These are phyloP conservation scores for Pseudocercospora crystallina DNA, from an alignment of 2,329 filamentous ascomycete genomes.

Conservation along the genomic window DNA sequence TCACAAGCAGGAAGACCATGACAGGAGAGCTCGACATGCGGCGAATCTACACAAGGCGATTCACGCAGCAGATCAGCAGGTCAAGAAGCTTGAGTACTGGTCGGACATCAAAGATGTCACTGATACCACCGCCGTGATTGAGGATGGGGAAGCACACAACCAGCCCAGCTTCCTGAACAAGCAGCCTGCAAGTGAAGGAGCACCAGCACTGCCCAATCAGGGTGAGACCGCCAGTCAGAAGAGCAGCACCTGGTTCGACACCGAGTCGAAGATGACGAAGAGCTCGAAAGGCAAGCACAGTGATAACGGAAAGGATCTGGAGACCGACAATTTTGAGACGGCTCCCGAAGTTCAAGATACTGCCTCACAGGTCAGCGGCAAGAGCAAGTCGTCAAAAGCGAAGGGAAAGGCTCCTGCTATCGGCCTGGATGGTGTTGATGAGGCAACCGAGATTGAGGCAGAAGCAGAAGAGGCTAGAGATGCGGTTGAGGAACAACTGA, in stretches of 20 bases:
- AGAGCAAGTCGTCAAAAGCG: constrained; percentile 12
- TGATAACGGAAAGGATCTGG: constrained; percentile 13
- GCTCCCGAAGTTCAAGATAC: constrained; percentile 17
- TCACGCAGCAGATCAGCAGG: constrained; percentile 74
- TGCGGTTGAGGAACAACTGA: constrained; percentile 10
- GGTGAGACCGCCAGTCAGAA: constrained; percentile 13
- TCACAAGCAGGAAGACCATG: constrained; percentile 45
- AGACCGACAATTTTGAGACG: constrained; percentile 19
- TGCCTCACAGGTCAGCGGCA: constrained; percentile 8
- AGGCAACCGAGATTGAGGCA: constrained; percentile 14
- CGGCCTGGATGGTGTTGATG: constrained; percentile 19
- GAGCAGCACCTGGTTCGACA: constrained; percentile 20
- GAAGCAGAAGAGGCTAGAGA: constrained; percentile 10
- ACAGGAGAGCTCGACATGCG: constrained; percentile 47
- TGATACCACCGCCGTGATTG: constrained; percentile 15
- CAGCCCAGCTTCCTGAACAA: constrained; percentile 26
- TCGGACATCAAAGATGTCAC: constrained; percentile 61
- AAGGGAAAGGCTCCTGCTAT: constrained; percentile 20
- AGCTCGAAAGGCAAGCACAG: constrained; percentile 18
- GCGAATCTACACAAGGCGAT: constrained; percentile 72
- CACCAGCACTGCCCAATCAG: background rate
- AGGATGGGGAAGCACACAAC: constrained; percentile 13
- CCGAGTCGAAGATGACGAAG: constrained; percentile 14
- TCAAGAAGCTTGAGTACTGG: constrained; percentile 82
- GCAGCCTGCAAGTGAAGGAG: constrained; percentile 17